Conservation (phyloP, 768 basidiomycete genomes). For the Agrocybe pediades region DNA sequence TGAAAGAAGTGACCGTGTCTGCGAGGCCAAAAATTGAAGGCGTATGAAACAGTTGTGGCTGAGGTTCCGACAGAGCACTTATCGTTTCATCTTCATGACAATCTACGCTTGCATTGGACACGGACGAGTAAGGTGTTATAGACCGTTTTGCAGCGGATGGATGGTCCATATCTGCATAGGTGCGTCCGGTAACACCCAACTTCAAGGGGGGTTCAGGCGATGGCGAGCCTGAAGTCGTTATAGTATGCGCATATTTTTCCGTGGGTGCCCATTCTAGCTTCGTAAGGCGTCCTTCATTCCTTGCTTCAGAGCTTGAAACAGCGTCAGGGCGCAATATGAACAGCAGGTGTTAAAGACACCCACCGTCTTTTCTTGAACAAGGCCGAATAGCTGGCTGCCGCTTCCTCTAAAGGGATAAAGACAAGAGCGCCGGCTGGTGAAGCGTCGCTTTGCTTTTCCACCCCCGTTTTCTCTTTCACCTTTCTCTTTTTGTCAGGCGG, state of each 20-base stretch:
- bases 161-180: no score
- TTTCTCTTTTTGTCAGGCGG: background rate
- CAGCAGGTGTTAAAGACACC: background rate
- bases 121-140: no score
- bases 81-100: no score
- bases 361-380: conserved; percentile 18
- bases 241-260: no score
- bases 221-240: no score
- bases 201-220: no score
- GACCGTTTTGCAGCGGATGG: no score
- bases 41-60: no score
- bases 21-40: background rate
- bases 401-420: conserved; percentile 30
- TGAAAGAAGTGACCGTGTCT: background rate
- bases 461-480: background rate
- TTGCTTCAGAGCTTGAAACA: background rate
- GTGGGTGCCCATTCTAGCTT: no score
- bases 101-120: no score
- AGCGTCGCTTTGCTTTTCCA: background rate
- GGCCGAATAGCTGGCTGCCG: conserved; percentile 23
- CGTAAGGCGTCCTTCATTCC: background rate
- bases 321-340: background rate
- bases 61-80: no score
- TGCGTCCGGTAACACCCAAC: no score
- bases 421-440: conserved; percentile 24